Conservation (phyloP, 2,329 filamentous ascomycete species). For the Huntiella moniliformis region DNA sequence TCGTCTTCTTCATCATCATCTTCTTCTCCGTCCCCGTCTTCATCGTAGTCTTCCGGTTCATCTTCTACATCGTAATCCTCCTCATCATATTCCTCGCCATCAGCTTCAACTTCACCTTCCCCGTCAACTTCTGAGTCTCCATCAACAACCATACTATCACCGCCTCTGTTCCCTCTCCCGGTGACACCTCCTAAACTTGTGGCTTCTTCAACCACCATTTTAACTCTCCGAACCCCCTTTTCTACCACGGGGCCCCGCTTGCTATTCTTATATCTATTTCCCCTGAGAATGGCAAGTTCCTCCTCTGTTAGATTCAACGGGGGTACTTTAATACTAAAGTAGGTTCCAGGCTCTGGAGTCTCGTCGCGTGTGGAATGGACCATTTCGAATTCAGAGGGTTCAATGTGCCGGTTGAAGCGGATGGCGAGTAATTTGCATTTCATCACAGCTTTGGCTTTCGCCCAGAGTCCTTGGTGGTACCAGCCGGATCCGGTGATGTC, state of each 20-base stretch:
- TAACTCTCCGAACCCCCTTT: slow-evolving; percentile 14
- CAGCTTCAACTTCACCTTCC: slow-evolving; percentile 8
- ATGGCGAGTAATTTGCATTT: slow-evolving; percentile 64
- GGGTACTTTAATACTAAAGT: slow-evolving; percentile 22
- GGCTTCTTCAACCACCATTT: slow-evolving; percentile 11
- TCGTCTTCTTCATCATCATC: slow-evolving; percentile 13
- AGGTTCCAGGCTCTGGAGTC: slow-evolving; percentile 16
- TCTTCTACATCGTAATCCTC: slow-evolving; percentile 17
- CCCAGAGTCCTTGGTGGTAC: slow-evolving; percentile 65
- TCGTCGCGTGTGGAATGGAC: slow-evolving; percentile 22
- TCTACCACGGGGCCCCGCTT: slow-evolving; percentile 13
- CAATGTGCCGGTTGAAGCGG: slow-evolving; percentile 33
- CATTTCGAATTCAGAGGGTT: slow-evolving; percentile 27
- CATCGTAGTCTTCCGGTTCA: slow-evolving; percentile 15
- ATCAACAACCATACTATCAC: slow-evolving; percentile 9
- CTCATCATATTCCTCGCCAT: slow-evolving; percentile 14
- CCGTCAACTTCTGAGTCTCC: slow-evolving; percentile 6
- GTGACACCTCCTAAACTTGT: not conserved
- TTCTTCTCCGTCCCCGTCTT: slow-evolving; percentile 15
- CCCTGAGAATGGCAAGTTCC: slow-evolving; percentile 19
- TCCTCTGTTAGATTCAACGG: slow-evolving; percentile 22
- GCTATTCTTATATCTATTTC: slow-evolving; percentile 16
- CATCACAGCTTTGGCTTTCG: slow-evolving; percentile 74
- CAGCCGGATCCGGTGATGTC: slow-evolving; percentile 54
- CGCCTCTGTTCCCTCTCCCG: not conserved